Percentiles rank a stretch among this genome's conserved stretches.
phyloP scores from a whole-genome alignment of 179 eudicot genomes.

The Heliamphora pulchella region DNA sequence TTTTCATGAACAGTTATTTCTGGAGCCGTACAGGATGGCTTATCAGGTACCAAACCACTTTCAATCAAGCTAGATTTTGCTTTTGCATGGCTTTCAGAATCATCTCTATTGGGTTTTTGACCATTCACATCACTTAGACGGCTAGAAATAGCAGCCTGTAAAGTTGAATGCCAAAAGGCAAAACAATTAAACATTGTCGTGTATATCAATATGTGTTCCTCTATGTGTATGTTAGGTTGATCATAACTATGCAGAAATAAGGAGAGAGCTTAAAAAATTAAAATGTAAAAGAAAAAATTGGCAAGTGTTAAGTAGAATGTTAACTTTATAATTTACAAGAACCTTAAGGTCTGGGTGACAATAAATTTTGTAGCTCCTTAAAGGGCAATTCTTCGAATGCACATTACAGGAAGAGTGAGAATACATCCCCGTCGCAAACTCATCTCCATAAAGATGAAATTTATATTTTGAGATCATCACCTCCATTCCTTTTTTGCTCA shows the following conservation, averaged over 20 bases:
- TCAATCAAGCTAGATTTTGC: constrained; percentile 31
- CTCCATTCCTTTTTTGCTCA: too few species aligned
- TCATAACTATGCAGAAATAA: neutral
- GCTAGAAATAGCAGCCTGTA: constrained; percentile 84
- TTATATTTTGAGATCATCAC: too few species aligned
- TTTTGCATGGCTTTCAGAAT: constrained; percentile 39
- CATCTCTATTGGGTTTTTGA: constrained; percentile 39
- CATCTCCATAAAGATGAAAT: too few species aligned
- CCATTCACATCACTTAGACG: constrained; percentile 72
- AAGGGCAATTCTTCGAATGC: too few species aligned
- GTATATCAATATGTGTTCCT: neutral
- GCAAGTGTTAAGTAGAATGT: neutral
- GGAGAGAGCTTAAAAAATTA: neutral
- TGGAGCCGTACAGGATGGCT: constrained; percentile 34
- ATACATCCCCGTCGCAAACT: too few species aligned
- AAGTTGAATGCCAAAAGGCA: neutral
- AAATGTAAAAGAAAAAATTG: neutral
- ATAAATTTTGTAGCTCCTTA: too few species aligned
- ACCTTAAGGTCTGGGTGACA: too few species aligned
- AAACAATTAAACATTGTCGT: neutral
- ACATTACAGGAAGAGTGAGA: too few species aligned
- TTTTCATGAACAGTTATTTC: constrained; percentile 75
- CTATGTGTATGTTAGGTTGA: neutral
- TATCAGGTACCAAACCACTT: constrained; percentile 31
- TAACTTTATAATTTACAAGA: neutral